Percentiles rank a stretch among this genome's conserved stretches.
These are phyloP conservation scores for Sporothrix brunneoviolacea DNA, from an alignment of 2,329 filamentous ascomycete species.

Conservation along the genomic window DNA sequence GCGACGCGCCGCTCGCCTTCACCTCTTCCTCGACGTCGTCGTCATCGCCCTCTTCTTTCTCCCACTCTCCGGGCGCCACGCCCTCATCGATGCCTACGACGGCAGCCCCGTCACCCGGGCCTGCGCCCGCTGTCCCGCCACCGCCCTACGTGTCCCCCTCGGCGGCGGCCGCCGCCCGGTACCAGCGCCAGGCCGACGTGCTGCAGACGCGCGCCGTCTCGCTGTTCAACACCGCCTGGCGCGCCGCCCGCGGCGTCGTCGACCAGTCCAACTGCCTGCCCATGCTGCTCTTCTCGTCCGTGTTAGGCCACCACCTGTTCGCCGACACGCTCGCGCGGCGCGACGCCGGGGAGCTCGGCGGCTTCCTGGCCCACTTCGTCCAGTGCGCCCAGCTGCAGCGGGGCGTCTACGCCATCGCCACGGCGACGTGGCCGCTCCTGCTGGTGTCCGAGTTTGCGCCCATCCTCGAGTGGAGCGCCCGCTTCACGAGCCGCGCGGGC, in stretches of 20 bases:
- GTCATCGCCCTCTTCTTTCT: not conserved
- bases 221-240: conserved; percentile 24
- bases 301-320: conserved; percentile 29
- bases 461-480: conserved; percentile 19
- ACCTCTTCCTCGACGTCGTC: not conserved
- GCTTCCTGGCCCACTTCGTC: conserved; percentile 26
- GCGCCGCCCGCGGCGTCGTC: conserved; percentile 19
- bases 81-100: not conserved
- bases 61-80: not conserved
- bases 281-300: conserved; percentile 28
- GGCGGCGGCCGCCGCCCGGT: conserved; percentile 11
- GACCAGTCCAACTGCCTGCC: conserved; percentile 26
- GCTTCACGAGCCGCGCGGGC: conserved; percentile 16
- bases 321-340: conserved; percentile 27
- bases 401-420: conserved; percentile 20
- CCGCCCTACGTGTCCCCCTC: not conserved
- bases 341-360: not conserved
- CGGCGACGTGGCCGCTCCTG: conserved; percentile 23
- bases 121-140: not conserved
- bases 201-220: conserved; percentile 28
- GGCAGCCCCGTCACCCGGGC: not conserved
- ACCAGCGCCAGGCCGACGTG: conserved; percentile 21
- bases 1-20: no score
- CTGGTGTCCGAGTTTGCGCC: conserved; percentile 23
- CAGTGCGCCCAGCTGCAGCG: conserved; percentile 23